A percentile compares a stretch with the other conserved stretches of the same genome.
These are phyloP conservation scores for Metschnikowia lunata DNA, from an alignment of 805 yeast species.

Conservation along the genomic window DNA sequence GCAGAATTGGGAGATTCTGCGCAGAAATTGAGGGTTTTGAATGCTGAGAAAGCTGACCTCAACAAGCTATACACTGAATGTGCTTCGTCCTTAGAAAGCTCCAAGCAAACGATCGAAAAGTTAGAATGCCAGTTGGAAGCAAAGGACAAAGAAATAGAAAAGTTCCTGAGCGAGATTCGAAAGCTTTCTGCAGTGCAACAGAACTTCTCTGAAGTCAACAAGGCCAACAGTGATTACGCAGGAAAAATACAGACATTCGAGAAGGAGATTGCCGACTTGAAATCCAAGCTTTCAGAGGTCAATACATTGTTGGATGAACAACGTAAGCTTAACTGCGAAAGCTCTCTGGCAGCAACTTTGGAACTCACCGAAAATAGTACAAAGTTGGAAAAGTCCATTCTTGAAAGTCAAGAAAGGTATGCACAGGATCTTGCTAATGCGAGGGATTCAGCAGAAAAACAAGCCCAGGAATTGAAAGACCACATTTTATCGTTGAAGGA, in stretches of 20 bases:
- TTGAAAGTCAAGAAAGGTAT: slow-evolving; percentile 10
- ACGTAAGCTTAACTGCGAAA: slow-evolving; percentile 43
- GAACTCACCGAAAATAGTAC: slow-evolving; percentile 11
- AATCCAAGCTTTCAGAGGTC: slow-evolving; percentile 2
- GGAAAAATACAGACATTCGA: slow-evolving; percentile 5
- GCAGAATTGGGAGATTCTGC: slow-evolving; percentile 15
- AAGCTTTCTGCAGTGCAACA: slow-evolving; percentile 6
- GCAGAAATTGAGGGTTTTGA: slow-evolving; percentile 10
- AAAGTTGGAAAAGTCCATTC: slow-evolving; percentile 11
- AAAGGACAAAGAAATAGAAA: slow-evolving; percentile 2
- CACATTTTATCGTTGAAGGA: slow-evolving; percentile 1
- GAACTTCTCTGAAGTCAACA: slow-evolving; percentile 3
- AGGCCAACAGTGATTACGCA: slow-evolving; percentile 3
- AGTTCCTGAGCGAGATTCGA: slow-evolving; percentile 6
- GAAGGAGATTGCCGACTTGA: slow-evolving; percentile 4
- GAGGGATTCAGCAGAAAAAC: slow-evolving; percentile 5
- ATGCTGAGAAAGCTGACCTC: slow-evolving; percentile 11
- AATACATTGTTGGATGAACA: slow-evolving; percentile 39
- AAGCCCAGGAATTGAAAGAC: slow-evolving; percentile 3
- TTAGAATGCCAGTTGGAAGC: slow-evolving; percentile 5
- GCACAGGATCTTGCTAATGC: slow-evolving; percentile 6
- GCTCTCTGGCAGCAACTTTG: slow-evolving; percentile 43
- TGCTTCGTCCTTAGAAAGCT: neutral
- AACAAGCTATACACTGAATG: slow-evolving; percentile 3
- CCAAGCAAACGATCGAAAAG: slow-evolving; percentile 1